Percentiles rank a stretch among this genome's conserved stretches.
These are phyloP conservation scores for Oryza glaberrima DNA, from an alignment of 176 grass and related monocot genomes.

Conservation along the genomic window DNA sequence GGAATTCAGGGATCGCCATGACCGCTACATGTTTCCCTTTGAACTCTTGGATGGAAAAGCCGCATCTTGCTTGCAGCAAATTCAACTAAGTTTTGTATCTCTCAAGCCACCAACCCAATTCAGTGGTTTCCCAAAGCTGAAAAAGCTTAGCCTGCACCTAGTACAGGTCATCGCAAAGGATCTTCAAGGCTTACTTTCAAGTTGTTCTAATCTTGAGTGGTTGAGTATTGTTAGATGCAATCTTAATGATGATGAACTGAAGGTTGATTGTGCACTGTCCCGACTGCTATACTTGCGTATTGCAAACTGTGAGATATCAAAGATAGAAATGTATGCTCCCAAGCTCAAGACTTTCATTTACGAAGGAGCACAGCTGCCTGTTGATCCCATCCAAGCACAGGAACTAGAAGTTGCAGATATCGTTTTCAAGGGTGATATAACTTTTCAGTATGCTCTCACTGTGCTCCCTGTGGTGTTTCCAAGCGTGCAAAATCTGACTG, in stretches of 20 bases:
- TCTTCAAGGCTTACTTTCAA: conserved; percentile 5
- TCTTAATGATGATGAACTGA: background rate
- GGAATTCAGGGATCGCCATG: rapidly evolving
- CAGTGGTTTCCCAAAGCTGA: conserved; percentile 31
- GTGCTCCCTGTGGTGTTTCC: background rate
- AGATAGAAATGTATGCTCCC: background rate
- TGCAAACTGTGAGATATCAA: background rate
- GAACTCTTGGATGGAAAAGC: background rate
- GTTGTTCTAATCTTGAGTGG: conserved; percentile 3
- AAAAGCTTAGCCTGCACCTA: background rate
- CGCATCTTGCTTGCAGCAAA: background rate
- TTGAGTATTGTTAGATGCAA: background rate
- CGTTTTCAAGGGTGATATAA: background rate
- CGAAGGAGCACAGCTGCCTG: background rate
- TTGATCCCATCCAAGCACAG: background rate
- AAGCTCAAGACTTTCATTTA: conserved; percentile 25
- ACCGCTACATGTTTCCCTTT: conserved; percentile 8
- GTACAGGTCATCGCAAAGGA: background rate
- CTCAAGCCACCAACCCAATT: conserved; percentile 21
- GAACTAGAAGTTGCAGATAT: conserved; percentile 1
- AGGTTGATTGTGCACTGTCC: background rate
- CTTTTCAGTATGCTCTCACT: background rate
- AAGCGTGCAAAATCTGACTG: background rate
- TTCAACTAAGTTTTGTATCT: conserved; percentile 25
- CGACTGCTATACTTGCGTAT: conserved; percentile 19